Evolutionary conservation across 73 alveolate genomes (phyloP), one percentile per base, ranked within the genome.

Genomic region (Tetrahymena elliotti): DNA sequence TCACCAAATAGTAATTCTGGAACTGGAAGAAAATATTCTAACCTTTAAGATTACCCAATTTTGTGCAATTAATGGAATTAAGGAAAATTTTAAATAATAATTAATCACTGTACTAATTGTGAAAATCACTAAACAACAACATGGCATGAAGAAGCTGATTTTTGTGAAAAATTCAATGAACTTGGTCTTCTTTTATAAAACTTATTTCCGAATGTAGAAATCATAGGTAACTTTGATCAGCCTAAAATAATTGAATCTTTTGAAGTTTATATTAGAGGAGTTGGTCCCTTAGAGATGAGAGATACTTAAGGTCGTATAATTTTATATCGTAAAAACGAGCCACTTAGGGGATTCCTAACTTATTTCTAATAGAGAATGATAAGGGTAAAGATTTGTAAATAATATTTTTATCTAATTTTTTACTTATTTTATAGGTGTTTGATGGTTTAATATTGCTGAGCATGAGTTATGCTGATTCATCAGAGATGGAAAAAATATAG

Each of bases 131-230:
- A 94, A 83, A 98, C 98, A 52, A 97, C 99, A 35, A 98, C 99
- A 6, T 97, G 99, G 97, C 99, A 99, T 98, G 94, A 97, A 83
- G 99, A 98, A 96, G 99, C 98, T 95, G 99, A 98, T 95, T 99
- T 97, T 95, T 97, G 98, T 16, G 96, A 97, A 83, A 95, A 94
- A 95, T 99, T 98, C 94, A 99, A 99, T 97, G 99, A 95, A 52
- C 84, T 98, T 24, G 99, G 99, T 20, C 98, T 95, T 34, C 99
- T 98, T 15, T 97, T 99, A 13, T 84, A 93, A 93, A 98, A 97
- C 53, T 93, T 97, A 53, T 99, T 99, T 92, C 99, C 99, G 16
- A 98, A 98, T 93, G 98, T 98, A 13, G 97, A 96, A 0, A 96
- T 99, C 4, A 94, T 98, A 35, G 99, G 99, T 24, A 99, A 99